Base-by-base conservation (phyloP, 441 rosid genomes). In the Aleurites moluccanus region DNA sequence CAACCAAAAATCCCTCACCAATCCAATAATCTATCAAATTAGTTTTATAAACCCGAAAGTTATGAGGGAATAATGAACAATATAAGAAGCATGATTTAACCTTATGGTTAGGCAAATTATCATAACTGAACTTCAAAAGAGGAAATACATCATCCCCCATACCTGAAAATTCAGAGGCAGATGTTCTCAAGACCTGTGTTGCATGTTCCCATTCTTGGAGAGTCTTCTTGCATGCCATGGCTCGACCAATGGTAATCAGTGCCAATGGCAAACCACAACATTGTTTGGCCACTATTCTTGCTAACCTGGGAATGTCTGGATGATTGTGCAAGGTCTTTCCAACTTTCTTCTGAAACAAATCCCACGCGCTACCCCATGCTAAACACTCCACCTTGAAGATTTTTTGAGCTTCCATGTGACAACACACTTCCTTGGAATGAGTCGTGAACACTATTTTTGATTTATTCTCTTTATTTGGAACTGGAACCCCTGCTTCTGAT, bases 351-450 rank as follows among this genome's bases (percentile, higher is more conserved):
- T 50, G 7, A 50, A 50, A 50, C 21, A 50, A 50, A 50, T 50
- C n/a, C 55, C n/a, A 50, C 1, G 85, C 87, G 27, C 75, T 30
- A 10, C 70, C 79, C 80, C 75, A 63, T 28, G 83, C 38, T 20
- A 86, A 63, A 56, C 83, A 74, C 67, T 66, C 76, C 72, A 81
- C 80, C 75, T 72, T 69, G 30, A 83, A 78, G 49, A 45, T 77
- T 4, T 79, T 67, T 9, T 83, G 75, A 60, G 85, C 80, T 28
- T 64, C 78, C 85, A 88, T 84, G 11, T 65, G 78, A 15, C 69
- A 57, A 63, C 87, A 85, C 7, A 88, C 83, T 15, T 80, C 85
- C 3, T 67, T 72, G 1, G 79, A 83, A 28, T 81, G 79, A 61
- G 74, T 73, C 1, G 80, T 79, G 70, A 82, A 75, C 0, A 82